Evolutionary conservation across 495 filamentous ascomycete species (phyloP).

Genomic region (Trichoderma virens): DNA sequence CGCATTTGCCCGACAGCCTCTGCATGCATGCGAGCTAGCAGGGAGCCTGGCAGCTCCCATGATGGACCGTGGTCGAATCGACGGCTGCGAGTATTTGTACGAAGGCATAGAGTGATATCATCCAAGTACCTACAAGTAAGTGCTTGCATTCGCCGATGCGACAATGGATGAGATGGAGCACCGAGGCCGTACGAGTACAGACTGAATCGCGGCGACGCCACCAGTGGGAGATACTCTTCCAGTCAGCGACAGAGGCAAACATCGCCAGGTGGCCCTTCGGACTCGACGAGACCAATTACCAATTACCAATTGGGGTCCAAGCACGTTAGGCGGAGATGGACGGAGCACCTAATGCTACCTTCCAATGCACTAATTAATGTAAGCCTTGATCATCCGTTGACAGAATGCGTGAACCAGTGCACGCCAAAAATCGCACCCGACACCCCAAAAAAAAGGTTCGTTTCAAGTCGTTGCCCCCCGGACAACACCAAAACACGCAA

Average conservation of each 20-base stretch:
- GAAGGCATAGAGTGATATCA: neutral
- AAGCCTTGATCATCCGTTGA: neutral
- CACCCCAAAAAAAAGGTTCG: neutral
- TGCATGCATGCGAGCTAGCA: neutral
- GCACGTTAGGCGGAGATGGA: neutral
- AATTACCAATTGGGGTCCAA: neutral
- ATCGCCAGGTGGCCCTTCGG: neutral
- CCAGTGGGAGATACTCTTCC: too few relatives aligned
- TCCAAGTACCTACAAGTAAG: too few relatives aligned
- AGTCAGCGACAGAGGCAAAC: neutral
- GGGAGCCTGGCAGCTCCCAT: neutral
- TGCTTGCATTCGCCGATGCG: too few relatives aligned
- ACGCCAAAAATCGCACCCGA: neutral
- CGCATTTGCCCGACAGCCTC: neutral
- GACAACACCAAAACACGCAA: constrained; percentile 5
- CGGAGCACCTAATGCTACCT: neutral
- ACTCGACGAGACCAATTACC: neutral
- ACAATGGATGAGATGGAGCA: too few relatives aligned
- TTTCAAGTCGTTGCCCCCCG: constrained; percentile 1
- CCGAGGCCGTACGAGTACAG: too few relatives aligned
- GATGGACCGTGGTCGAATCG: neutral
- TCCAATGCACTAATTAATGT: constrained; percentile 2
- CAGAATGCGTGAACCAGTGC: neutral
- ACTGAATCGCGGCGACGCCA: too few relatives aligned
- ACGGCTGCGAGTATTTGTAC: neutral